Percentiles rank a stretch among this genome's conserved stretches.
These are phyloP conservation scores for Friedmanniomyces simplex DNA, from an alignment of 495 filamentous ascomycete species.

Conservation along the genomic window DNA sequence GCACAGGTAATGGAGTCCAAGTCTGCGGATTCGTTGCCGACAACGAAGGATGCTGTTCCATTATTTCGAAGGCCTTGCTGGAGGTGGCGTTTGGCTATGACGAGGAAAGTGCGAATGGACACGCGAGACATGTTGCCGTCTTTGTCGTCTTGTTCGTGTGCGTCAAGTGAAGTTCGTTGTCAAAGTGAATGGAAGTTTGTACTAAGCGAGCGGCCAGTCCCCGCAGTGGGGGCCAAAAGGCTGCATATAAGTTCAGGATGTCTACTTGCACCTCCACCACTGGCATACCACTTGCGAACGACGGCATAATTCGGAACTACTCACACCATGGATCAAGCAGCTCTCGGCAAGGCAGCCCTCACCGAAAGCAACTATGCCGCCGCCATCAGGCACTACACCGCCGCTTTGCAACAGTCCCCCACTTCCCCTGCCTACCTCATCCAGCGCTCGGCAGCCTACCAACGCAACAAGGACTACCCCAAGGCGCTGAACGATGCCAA, in stretches of 20 bases:
- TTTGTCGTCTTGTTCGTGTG: not conserved
- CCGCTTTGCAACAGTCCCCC: constrained; percentile 55
- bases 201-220: not conserved
- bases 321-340: constrained; percentile 48
- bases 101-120: constrained; percentile 27
- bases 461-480: constrained; percentile 48
- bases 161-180: not conserved
- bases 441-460: constrained; percentile 74
- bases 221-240: not conserved
- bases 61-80: constrained; percentile 17
- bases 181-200: not conserved
- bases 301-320: too few relatives aligned
- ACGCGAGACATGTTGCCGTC: constrained; percentile 19
- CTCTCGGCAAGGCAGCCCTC: constrained; percentile 55
- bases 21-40: constrained; percentile 74
- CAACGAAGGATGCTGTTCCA: constrained; percentile 46
- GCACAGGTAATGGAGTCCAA: constrained; percentile 86
- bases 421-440: constrained; percentile 74
- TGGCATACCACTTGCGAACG: too few relatives aligned
- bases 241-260: not conserved
- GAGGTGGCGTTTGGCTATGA: constrained; percentile 24
- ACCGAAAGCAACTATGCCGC: constrained; percentile 47
- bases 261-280: too few relatives aligned
- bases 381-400: constrained; percentile 65
- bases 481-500: constrained; percentile 72